Base-by-base conservation (phyloP, 495 filamentous ascomycete species). In the Aspergillus haitiensis region DNA sequence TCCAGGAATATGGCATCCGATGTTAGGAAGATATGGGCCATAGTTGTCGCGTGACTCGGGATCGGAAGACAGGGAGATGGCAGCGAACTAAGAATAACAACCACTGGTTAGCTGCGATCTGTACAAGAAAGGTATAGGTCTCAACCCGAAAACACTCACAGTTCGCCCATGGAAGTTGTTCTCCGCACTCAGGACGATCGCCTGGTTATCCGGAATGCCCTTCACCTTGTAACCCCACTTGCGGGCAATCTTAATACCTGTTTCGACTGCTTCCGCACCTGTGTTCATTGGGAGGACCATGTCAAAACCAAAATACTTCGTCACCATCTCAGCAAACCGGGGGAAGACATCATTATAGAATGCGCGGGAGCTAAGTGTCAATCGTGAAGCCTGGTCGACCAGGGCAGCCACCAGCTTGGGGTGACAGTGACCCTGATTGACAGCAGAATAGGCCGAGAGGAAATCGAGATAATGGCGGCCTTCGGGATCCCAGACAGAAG, bases 271-370 rank as follows among this genome's bases (percentile, higher is more conserved):
- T 78, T 99, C 94, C 33, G 93, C 94, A 49, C 94, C 94, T 8
- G 94, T 99, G 78, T 98, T 98, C 94, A 99, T 98, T 49, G 94
- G 94, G 75, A 99, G 76, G 27, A 97, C 93, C 94, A 98, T 99
- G 72, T 98, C 95, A 74, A 93, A 99, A 47, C 91, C 93, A 69
- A 97, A 97, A 69, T 83, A 86, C 59, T 84, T 70, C 62, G 90
- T 93, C 53, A 97, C 89, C 73, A 92, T 95, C 75, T 97, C 85
- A 44, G 94, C 93, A 79, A 97, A 99, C 51, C 88, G 84, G 42
- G 94, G 94, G 78, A 99, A 98, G 37, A 99, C 94, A 80, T 99
- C 94, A 72, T 99, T 99, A 80, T 98, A 89, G 78, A 99, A 99
- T 33, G 94, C 94, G 53, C 94, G 86, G 51, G 92, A 96, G 73